Percentiles rank a stretch among this genome's conserved stretches.
Conservation (phyloP, 192 early-diverging fungal species). For the Umbelopsis ramanniana region DNA sequence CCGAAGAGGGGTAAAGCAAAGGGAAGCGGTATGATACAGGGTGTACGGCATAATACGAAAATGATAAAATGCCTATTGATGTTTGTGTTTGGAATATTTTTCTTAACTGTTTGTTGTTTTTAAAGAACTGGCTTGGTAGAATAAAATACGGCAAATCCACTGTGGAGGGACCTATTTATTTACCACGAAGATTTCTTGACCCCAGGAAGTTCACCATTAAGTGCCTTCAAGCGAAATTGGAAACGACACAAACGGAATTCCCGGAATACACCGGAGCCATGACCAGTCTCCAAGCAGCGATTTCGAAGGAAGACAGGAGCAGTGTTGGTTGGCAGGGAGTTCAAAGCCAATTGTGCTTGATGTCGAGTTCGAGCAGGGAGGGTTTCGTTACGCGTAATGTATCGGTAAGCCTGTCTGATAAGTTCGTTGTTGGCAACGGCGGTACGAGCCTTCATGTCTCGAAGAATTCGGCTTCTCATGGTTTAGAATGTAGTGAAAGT, state of each 20-base stretch:
- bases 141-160: not conserved
- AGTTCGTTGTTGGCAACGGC: slow-evolving; percentile 71
- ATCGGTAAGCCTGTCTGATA: slow-evolving; percentile 75
- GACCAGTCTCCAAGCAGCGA: slow-evolving; percentile 76
- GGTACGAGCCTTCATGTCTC: slow-evolving; percentile 74
- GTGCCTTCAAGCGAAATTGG: slow-evolving; percentile 80
- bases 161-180: slow-evolving; percentile 1
- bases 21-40: no score
- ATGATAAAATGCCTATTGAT: no score
- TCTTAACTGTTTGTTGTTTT: not conserved
- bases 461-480: slow-evolving; percentile 59
- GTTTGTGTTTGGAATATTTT: no score
- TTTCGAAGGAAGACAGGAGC: slow-evolving; percentile 69
- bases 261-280: slow-evolving; percentile 75
- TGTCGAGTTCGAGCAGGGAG: slow-evolving; percentile 73
- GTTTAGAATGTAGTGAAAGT: not conserved
- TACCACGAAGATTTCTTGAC: slow-evolving; percentile 85
- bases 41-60: no score
- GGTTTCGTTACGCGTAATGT: slow-evolving; percentile 76
- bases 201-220: slow-evolving; percentile 80
- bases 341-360: slow-evolving; percentile 76
- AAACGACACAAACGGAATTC: slow-evolving; percentile 76
- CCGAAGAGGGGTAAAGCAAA: not conserved
- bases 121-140: not conserved
- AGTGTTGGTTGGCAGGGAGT: slow-evolving; percentile 67